Base-by-base conservation (phyloP, 2,329 filamentous ascomycete species). In the Pseudocercospora vitis region DNA sequence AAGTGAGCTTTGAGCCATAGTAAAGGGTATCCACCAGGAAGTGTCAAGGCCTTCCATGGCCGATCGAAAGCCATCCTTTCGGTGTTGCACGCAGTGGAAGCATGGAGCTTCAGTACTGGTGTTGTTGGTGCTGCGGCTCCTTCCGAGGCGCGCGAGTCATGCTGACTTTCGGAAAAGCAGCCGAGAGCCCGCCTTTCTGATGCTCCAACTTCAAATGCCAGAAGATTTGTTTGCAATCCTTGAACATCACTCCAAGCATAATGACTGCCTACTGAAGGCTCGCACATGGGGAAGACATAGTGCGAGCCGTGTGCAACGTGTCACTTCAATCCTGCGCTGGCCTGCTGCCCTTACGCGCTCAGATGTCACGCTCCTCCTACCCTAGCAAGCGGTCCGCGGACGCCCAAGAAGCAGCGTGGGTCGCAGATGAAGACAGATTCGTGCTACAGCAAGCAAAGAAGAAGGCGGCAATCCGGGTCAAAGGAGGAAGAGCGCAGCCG, bases 391-490 rank as follows among this genome's bases (percentile, higher is more conserved):
- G 75, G 35, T 50, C 56, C 11, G 73, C 72, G 14, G 74, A 77
- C 55, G 74, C 73, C 29, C 73, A 76, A 57, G 77, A 79, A 63
- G 75, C 74, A 52, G 75, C 76, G 18, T 99, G 94, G 79, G 89
- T 97, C 16, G 89, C 92, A 48, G 89, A 95, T 65, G 94, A 99
- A 72, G 94, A 99, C 75, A 86, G 87, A 60, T 99, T 99, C 68
- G 94, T 97, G 52, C 77, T 99, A 67, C 91, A 91, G 73, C 94
- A 99, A 74, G 88, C 92, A 42, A 99, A 97, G 79, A 97, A 95
- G 78, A 97, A 96, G 77, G 92, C 94, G 35, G 89, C 91, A 61
- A 95, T 99, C 63, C 87, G 94, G 33, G 91, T 97, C 40, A 89
- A 91, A 63, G 91, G 95, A 71, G 88, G 88, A 8, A 84, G 95